A percentile compares a stretch with the other conserved stretches of the same genome.
Evolutionary conservation across 2,329 filamentous ascomycete species (phyloP).

Genomic region (Volutella citrinella): DNA sequence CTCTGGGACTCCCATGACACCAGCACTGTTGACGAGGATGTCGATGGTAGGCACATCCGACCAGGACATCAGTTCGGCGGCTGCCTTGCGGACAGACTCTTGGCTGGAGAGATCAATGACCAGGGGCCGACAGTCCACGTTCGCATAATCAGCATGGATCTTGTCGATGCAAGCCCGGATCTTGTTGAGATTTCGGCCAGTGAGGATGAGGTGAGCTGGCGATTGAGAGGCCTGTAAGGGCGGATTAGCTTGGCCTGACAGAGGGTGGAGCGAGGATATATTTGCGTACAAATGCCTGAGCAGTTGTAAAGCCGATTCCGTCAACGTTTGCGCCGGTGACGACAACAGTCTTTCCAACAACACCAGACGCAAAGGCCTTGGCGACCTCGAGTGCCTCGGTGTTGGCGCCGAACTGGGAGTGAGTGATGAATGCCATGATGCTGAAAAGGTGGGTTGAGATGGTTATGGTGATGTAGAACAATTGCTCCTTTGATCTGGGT

Average conservation of each 20-base stretch:
- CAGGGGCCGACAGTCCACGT: conserved; percentile 30
- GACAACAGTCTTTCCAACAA: conserved; percentile 32
- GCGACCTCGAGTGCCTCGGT: conserved; percentile 19
- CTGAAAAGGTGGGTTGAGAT: neutral
- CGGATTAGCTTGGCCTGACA: neutral
- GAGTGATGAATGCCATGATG: conserved; percentile 17
- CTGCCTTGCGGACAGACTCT: conserved; percentile 35
- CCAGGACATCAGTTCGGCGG: conserved; percentile 28
- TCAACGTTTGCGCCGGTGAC: conserved; percentile 36
- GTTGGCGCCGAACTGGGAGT: conserved; percentile 17
- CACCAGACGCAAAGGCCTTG: conserved; percentile 17
- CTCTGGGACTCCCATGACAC: conserved; percentile 34
- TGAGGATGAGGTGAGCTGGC: conserved; percentile 38
- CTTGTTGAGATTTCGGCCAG: conserved; percentile 37
- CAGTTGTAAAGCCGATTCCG: conserved; percentile 35
- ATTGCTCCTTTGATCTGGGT: neutral
- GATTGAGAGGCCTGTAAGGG: conserved; percentile 15
- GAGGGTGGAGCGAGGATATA: too few relatives aligned
- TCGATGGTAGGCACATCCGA: conserved; percentile 30
- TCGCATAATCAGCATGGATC: conserved; percentile 29
- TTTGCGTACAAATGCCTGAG: conserved; percentile 24
- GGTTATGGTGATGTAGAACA: neutral
- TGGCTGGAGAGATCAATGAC: conserved; percentile 37
- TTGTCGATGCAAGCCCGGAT: conserved; percentile 33
- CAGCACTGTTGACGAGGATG: conserved; percentile 38